These are phyloP conservation scores for Starmerella geochares DNA, from an alignment of 805 yeast species.

Conservation along the genomic window DNA sequence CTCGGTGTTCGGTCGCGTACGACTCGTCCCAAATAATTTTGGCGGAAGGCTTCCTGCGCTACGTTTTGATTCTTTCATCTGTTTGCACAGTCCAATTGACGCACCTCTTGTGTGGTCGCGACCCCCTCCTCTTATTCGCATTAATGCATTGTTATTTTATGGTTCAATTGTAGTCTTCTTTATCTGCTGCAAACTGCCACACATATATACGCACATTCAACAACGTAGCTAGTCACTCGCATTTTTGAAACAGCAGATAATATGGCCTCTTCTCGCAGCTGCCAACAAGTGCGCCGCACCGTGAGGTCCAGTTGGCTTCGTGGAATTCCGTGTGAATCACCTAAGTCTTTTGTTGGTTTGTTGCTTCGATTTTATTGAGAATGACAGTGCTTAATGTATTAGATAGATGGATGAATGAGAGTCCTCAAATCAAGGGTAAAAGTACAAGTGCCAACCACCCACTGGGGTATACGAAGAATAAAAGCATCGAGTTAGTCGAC, in stretches of 20 bases:
- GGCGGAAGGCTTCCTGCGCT: too few relatives aligned
- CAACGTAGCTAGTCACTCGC: not conserved
- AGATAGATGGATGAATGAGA: not conserved
- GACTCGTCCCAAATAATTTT: conserved; percentile 11
- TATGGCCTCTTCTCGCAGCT: too few relatives aligned
- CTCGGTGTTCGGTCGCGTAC: conserved; percentile 78
- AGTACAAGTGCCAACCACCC: conserved; percentile 2
- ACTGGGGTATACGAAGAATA: not conserved
- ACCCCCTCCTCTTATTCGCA: not conserved
- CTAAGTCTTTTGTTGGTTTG: not conserved
- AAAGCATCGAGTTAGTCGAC: conserved; percentile 1
- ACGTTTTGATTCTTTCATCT: too few relatives aligned
- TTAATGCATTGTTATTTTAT: conserved; percentile 1
- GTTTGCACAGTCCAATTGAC: too few relatives aligned
- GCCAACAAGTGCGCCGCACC: too few relatives aligned
- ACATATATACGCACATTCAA: not conserved
- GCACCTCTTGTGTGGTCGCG: too few relatives aligned
- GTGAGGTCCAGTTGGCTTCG: too few relatives aligned
- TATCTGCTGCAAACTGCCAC: not conserved
- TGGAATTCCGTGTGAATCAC: too few relatives aligned
- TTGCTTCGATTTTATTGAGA: not conserved
- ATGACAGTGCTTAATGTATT: conserved; percentile 2
- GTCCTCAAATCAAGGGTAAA: conserved; percentile 1
- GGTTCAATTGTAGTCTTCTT: not conserved
- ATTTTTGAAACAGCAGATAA: not conserved